Percentiles rank a stretch among this genome's conserved stretches.
Conservation (phyloP, 1,284 basidiomycete species). For the Papiliotrema terrestris region DNA sequence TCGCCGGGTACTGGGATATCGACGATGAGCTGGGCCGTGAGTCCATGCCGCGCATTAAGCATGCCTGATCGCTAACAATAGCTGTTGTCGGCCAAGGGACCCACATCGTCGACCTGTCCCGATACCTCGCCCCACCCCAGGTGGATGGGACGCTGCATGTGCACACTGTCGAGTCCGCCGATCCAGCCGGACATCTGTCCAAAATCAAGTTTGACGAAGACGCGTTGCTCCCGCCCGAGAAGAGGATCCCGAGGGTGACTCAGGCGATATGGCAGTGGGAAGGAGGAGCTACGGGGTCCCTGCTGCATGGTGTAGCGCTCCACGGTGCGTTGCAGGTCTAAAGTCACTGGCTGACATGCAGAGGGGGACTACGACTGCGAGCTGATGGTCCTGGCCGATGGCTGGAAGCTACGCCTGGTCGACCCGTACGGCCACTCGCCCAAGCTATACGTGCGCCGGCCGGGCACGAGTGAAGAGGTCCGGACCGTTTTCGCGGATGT, state of each 20-base stretch:
- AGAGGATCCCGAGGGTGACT: conserved; percentile 21
- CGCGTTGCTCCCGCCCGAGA: conserved; percentile 8
- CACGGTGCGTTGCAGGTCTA: conserved; percentile 11
- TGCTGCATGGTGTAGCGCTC: conserved; percentile 19
- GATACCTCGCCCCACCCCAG: conserved; percentile 11
- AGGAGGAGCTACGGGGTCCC: conserved; percentile 12
- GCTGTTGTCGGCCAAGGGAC: conserved; percentile 55
- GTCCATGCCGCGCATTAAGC: no score
- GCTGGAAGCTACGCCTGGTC: conserved; percentile 25
- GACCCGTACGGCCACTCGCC: conserved; percentile 26
- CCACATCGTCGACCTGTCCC: conserved; percentile 11
- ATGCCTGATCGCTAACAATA: conserved; percentile 17
- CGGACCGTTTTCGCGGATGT: conserved; percentile 20
- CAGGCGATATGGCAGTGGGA: conserved; percentile 21
- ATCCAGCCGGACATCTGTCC: conserved; percentile 16
- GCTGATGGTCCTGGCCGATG: conserved; percentile 25
- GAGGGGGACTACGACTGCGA: conserved; percentile 27
- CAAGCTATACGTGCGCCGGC: conserved; percentile 19
- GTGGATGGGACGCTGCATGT: conserved; percentile 13
- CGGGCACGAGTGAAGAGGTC: conserved; percentile 16
- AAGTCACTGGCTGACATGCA: conserved; percentile 1
- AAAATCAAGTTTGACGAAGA: conserved; percentile 15
- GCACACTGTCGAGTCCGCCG: conserved; percentile 20
- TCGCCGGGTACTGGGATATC: conserved; percentile 20
- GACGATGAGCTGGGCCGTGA: conserved; percentile 21